phyloP scores from a whole-genome alignment of 2,329 filamentous ascomycete species.

The Gaeumannomyces sp. region DNA sequence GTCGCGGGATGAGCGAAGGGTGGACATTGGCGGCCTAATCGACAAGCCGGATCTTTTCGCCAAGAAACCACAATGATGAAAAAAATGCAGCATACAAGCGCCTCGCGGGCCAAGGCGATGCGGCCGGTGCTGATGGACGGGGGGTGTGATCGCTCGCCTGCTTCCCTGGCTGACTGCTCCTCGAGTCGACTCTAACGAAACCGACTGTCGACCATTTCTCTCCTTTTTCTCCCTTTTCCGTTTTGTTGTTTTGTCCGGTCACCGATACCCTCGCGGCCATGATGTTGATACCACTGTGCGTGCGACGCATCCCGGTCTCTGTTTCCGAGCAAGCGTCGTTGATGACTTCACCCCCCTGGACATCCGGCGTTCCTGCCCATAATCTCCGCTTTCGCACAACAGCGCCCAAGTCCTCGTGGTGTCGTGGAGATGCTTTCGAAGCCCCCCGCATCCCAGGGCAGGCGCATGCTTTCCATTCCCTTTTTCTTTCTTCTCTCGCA shows the following conservation, averaged over 20 bases:
- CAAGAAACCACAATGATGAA: constrained; percentile 2
- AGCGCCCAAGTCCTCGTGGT: not conserved
- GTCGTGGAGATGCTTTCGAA: not conserved
- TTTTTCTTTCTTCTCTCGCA: not conserved
- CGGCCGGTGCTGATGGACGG: not conserved
- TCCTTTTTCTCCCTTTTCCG: not conserved
- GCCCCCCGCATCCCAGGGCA: not conserved
- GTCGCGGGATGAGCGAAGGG: constrained; percentile 44
- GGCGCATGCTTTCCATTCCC: not conserved
- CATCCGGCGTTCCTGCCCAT: not conserved
- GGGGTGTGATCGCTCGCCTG: not conserved
- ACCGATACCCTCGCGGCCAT: not conserved
- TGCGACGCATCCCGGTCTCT: not conserved
- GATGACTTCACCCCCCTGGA: not conserved
- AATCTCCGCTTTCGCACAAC: not conserved
- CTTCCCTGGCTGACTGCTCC: not conserved
- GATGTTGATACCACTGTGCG: not conserved
- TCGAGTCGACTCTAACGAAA: not conserved
- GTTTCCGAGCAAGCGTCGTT: not conserved
- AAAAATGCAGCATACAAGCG: not conserved
- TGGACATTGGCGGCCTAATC: constrained; percentile 57
- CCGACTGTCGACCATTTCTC: not conserved
- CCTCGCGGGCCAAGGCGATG: not conserved
- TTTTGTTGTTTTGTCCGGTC: not conserved
- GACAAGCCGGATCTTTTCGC: constrained; percentile 42